A percentile compares a stretch with the other conserved stretches of the same genome.
These are phyloP conservation scores for Xylaria scruposa DNA, from an alignment of 495 filamentous ascomycete species.

Conservation along the genomic window DNA sequence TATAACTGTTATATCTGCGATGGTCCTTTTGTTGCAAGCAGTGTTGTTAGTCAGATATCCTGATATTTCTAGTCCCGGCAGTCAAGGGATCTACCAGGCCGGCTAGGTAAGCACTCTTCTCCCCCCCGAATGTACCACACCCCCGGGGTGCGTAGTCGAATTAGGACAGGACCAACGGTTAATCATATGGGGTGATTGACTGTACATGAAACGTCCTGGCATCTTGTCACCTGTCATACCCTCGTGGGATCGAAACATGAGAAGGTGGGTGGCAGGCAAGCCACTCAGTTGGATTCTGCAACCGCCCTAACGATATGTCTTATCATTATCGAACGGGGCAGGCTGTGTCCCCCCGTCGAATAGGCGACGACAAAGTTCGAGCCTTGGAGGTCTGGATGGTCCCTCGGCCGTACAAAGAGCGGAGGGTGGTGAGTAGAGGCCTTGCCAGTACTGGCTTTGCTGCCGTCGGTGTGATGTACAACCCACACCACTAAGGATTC, in stretches of 20 bases:
- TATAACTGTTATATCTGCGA: background rate
- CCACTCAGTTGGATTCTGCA: constrained; percentile 10
- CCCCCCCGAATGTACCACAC: background rate
- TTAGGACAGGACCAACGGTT: background rate
- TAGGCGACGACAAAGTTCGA: background rate
- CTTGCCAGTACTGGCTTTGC: background rate
- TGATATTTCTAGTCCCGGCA: constrained; percentile 5
- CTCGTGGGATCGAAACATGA: constrained; percentile 15
- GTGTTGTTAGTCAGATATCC: background rate
- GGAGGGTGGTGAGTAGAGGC: background rate
- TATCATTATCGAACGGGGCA: constrained; percentile 1
- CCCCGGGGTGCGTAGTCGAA: background rate
- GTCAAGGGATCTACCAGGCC: constrained; percentile 13
- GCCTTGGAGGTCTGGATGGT: background rate
- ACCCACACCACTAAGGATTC: constrained; percentile 2
- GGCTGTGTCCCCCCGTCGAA: background rate
- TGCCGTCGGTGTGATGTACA: constrained; percentile 3
- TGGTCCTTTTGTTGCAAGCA: background rate
- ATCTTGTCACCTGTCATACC: constrained; percentile 3
- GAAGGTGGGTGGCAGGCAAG: constrained; percentile 1
- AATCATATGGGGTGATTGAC: background rate
- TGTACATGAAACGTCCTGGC: constrained; percentile 15
- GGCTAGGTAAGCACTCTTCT: background rate
- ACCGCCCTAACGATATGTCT: background rate
- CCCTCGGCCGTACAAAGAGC: constrained; percentile 4